Base-by-base conservation (phyloP, 1,284 basidiomycete species). In the Stygiomarasmius scandens region DNA sequence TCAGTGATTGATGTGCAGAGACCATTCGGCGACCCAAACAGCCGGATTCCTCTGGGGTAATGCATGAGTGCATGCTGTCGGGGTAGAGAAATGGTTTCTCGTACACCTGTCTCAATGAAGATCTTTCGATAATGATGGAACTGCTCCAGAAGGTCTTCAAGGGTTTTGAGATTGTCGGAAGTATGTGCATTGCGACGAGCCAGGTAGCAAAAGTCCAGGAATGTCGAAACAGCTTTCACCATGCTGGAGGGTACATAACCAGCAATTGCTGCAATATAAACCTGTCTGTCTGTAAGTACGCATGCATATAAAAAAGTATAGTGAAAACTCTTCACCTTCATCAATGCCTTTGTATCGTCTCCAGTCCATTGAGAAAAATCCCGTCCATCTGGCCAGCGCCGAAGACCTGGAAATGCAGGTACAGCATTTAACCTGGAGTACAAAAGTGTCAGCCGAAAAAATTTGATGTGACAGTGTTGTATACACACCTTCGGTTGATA, bases 51-150 rank as follows among this genome's bases (percentile, higher is more conserved):
- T 2, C 41, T 14, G 8, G 27, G 29, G 29, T 67, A 69, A 24
- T 62, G 63, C 2, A 50, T 24, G 0, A 69, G 55, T n/a, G 60
- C 43, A 38, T 71, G 69, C 10, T 71, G 61, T 19, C 64, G 65
- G 2, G 65, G 70, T 9, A 72, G 63, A 5, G 60, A 56, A 43
- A 71, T 63, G 20, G 27, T 47, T 4, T 63, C n/a, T 10, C 57
- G 59, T 1, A 66, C 63, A 6, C 64, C 65, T 1, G 32, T 25
- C 0, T 58, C 56, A 5, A 66, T 48, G 54, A 79, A 80, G 1
- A 75, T 60, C 2, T 65, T 16, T 0, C 74, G 69, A 16, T 64
- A 51, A 0, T 59, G 11, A 53, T 75, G 72, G 50, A 78, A 80
- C 0, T 41, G 20, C 0, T 44, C 23, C 2, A 77, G 63, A 1